Evolutionary conservation across 1,139 yeast species (phyloP), one percentile per base, ranked within the genome.

Genomic region (Candida pseudoviswanathii): DNA sequence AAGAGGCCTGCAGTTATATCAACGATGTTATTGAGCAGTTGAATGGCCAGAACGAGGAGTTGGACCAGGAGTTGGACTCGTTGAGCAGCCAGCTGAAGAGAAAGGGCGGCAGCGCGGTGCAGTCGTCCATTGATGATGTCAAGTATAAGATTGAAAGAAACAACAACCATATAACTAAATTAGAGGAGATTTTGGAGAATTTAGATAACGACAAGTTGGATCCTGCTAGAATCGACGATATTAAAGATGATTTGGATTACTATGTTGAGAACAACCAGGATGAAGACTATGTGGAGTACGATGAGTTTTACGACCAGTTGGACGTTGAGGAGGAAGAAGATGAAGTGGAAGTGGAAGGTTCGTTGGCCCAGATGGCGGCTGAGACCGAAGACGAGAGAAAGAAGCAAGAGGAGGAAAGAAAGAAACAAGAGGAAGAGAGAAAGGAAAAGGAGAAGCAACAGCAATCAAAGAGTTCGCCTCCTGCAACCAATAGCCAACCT

Each of bases 191-290:
- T 41, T 73, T 92, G 59, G 80, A 92, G 53, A 77, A 86, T 63
- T 70, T 95, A 51, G 97, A 90, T 56, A 91, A 89, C 65, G 96
- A 91, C 55, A 86, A 82, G 49, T 71, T 94, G 57, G 92, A 88
- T 44, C 89, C 95, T 1, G 96, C 90, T 26, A 82, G 82, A 51
- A 83, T 95, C 16, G 88, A 87, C 60, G 86, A 81, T 30, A 82
- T 90, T 51, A 86, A 86, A 62, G 99, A 95, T 51, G 98, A 94
- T 66, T 88, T 95, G 63, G 90, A 82, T 58, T 94, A 92, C 68
- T 94, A 91, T 65, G 96, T 95, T 42, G 98, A 94, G 55, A 89
- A 94, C 55, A 95, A 94, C 63, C 96, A 89, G 68, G 97, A 91
- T 51, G 96, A 86, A n/a, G 97, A 92, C 61, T 95, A 91, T 66